Conservation (phyloP, 768 basidiomycete species). For the Tylopilus sp. region DNA sequence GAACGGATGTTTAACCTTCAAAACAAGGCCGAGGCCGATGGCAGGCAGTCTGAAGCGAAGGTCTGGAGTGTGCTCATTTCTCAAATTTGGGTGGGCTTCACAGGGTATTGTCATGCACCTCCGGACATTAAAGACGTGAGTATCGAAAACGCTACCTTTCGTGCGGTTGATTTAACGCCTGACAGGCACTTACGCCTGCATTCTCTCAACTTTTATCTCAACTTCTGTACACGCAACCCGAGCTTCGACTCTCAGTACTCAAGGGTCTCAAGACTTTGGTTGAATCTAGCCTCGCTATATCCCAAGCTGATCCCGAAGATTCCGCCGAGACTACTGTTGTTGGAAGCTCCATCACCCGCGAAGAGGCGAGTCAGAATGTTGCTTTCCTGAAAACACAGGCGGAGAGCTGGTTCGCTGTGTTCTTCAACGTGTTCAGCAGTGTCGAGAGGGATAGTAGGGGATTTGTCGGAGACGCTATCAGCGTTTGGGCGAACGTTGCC, state of each 20-base stretch:
- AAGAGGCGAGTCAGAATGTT: conserved; percentile 64
- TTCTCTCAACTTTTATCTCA: conserved; percentile 92
- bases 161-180: conserved; percentile 1
- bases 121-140: conserved; percentile 69
- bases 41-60: conserved; percentile 81
- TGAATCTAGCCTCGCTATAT: conserved; percentile 66
- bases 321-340: conserved; percentile 24
- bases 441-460: conserved; percentile 70
- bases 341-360: conserved; percentile 42
- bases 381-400: conserved; percentile 70
- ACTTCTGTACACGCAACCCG: conserved; percentile 85
- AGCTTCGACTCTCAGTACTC: conserved; percentile 79
- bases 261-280: conserved; percentile 78
- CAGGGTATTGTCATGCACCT: conserved; percentile 84
- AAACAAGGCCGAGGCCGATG: conserved; percentile 70
- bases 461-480: conserved; percentile 85
- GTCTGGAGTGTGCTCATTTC: conserved; percentile 92
- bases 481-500: conserved; percentile 81
- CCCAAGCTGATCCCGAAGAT: conserved; percentile 32
- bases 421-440: conserved; percentile 95
- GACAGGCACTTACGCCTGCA: conserved; percentile 64
- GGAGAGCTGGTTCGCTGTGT: conserved; percentile 91
- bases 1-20: conserved; percentile 90
- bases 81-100: conserved; percentile 90
- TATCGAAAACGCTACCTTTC: not conserved